Conservation (phyloP, 2,329 filamentous ascomycete genomes). For the Xylaria sp. region DNA sequence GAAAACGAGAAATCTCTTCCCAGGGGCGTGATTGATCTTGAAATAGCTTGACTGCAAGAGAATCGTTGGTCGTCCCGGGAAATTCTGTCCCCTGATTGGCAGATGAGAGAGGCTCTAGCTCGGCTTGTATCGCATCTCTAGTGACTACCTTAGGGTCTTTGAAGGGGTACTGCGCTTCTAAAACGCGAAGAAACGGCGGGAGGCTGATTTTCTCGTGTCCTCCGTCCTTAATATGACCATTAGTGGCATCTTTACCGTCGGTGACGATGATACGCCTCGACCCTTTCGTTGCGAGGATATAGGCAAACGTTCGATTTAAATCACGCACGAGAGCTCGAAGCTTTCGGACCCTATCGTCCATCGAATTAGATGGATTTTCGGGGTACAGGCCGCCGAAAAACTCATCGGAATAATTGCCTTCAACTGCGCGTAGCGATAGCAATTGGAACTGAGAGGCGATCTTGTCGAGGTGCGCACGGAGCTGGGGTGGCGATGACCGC, state of each 20-base stretch:
- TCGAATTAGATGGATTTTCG: conserved; percentile 5
- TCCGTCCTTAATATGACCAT: conserved; percentile 57
- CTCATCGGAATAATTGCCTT: conserved; percentile 54
- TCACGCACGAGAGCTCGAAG: conserved; percentile 50
- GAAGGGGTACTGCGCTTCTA: conserved; percentile 50
- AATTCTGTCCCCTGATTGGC: conserved; percentile 56
- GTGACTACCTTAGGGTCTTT: conserved; percentile 44
- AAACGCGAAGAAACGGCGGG: conserved; percentile 47
- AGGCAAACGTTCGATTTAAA: conserved; percentile 49
- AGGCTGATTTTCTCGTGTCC: conserved; percentile 46
- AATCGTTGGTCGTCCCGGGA: conserved; percentile 53
- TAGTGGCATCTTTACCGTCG: neutral
- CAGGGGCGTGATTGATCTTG: conserved; percentile 54
- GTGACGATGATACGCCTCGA: conserved; percentile 42
- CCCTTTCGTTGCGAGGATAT: conserved; percentile 47
- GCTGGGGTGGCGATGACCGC: conserved; percentile 45
- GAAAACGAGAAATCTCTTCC: conserved; percentile 52
- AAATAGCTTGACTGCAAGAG: conserved; percentile 55
- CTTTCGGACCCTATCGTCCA: conserved; percentile 43
- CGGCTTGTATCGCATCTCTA: conserved; percentile 31
- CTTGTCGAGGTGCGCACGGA: conserved; percentile 50
- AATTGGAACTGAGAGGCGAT: conserved; percentile 54
- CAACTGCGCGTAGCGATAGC: conserved; percentile 53
- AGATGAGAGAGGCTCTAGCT: conserved; percentile 51
- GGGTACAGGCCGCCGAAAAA: conserved; percentile 53